phyloP scores from a whole-genome alignment of 148 eudicot species.

The Hydrangea macrophylla region DNA sequence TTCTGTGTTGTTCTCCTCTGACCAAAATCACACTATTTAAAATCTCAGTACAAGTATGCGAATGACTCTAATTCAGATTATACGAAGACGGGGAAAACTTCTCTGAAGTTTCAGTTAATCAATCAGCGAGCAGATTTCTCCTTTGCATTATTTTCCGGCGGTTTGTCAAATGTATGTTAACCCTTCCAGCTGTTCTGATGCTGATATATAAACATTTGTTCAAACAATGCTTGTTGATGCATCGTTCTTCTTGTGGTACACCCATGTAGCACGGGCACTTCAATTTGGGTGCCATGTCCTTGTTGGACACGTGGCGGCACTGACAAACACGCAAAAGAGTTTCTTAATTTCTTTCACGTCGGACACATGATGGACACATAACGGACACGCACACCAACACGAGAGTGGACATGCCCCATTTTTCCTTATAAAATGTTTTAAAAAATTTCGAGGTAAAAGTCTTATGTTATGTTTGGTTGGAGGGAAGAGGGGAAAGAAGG shows the following conservation, averaged over 20 bases:
- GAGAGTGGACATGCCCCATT: no score
- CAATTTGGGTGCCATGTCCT: no score
- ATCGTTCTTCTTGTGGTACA: not conserved
- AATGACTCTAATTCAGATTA: slow-evolving; percentile 43
- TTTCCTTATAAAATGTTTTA: no score
- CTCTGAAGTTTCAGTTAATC: slow-evolving; percentile 61
- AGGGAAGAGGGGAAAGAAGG: no score
- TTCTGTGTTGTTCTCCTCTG: not conserved
- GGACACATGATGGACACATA: no score
- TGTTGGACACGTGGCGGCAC: no score
- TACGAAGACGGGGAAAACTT: slow-evolving; percentile 54
- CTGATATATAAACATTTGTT: not conserved
- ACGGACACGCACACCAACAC: no score
- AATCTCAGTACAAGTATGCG: slow-evolving; percentile 69
- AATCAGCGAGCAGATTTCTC: slow-evolving; percentile 98
- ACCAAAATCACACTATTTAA: not conserved
- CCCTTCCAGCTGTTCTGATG: not conserved
- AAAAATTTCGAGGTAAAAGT: no score
- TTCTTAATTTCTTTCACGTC: no score
- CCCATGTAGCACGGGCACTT: no score
- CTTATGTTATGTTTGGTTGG: no score
- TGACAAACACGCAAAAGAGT: no score
- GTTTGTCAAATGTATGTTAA: slow-evolving; percentile 58
- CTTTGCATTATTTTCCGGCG: slow-evolving; percentile 82
- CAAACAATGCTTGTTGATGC: not conserved